Percentiles rank a stretch among this genome's conserved stretches.
Conservation (phyloP, 345 rosid species). For the Eucalyptus rudis region DNA sequence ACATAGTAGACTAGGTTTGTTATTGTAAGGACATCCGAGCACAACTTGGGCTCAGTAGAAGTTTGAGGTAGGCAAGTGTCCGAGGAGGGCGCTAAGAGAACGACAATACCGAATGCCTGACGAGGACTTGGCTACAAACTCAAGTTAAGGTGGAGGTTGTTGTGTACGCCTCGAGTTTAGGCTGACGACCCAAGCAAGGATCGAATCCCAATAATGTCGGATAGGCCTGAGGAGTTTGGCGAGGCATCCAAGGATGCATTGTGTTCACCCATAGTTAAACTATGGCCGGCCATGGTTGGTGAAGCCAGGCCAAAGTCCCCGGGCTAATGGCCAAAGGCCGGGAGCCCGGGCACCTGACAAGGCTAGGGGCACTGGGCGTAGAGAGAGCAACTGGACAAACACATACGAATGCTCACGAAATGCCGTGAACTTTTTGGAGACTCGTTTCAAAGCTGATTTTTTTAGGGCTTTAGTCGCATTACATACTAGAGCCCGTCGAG, state of each 20-base stretch:
- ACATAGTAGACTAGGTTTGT: neutral
- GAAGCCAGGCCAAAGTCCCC: neutral
- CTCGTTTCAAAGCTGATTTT: neutral
- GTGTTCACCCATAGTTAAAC: neutral
- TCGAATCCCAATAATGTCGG: neutral
- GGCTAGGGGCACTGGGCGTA: neutral
- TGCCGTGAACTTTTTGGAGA: neutral
- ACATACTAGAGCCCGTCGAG: neutral
- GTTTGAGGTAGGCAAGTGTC: neutral
- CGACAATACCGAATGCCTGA: neutral
- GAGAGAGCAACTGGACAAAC: neutral
- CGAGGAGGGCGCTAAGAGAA: neutral
- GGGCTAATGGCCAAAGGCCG: neutral
- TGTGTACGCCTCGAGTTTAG: neutral
- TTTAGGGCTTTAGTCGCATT: neutral
- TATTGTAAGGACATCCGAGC: neutral
- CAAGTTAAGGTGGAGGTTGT: neutral
- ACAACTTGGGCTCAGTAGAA: neutral
- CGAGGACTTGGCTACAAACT: neutral
- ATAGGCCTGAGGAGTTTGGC: neutral
- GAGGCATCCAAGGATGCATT: neutral
- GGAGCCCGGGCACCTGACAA: neutral
- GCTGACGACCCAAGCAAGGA: neutral
- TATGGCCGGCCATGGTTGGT: no score
- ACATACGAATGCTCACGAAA: neutral